Evolutionary conservation across 192 early-diverging fungal genomes (phyloP).

Genomic region (Haplosporangium gracile): DNA sequence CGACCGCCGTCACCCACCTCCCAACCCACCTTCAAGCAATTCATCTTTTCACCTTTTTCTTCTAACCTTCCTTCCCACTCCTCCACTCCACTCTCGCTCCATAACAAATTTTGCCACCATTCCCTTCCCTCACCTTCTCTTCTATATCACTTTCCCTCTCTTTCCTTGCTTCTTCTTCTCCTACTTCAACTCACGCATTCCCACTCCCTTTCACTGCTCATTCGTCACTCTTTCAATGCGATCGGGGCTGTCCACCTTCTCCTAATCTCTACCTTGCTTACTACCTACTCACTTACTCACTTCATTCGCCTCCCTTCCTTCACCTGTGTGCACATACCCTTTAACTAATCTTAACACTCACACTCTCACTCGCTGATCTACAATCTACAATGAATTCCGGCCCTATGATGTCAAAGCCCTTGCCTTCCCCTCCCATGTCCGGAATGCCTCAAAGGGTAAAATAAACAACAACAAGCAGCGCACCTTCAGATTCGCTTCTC

Average conservation of each 20-base stretch:
- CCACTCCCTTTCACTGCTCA: neutral
- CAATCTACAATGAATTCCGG: neutral
- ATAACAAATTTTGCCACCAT: too few species aligned
- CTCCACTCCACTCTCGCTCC: too few species aligned
- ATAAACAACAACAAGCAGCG: neutral
- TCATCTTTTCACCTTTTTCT: neutral
- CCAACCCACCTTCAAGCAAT: neutral
- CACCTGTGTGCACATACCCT: neutral
- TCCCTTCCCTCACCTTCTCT: neutral
- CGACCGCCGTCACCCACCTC: neutral
- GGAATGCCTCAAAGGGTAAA: constrained; percentile 29
- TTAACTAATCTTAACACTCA: neutral
- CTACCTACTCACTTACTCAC: neutral
- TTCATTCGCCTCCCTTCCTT: neutral
- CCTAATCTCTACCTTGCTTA: too few species aligned
- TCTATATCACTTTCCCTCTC: neutral
- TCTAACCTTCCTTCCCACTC: neutral
- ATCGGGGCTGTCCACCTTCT: neutral
- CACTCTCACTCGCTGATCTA: neutral
- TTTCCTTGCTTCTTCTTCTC: neutral
- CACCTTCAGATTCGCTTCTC: neutral
- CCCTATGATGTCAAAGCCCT: constrained; percentile 6
- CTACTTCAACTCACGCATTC: neutral
- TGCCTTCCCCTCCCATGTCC: constrained; percentile 7
- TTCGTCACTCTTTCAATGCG: neutral